These are phyloP conservation scores for Phellopilus nigrolimitatus DNA, from an alignment of 1,284 basidiomycete species.

Conservation along the genomic window DNA sequence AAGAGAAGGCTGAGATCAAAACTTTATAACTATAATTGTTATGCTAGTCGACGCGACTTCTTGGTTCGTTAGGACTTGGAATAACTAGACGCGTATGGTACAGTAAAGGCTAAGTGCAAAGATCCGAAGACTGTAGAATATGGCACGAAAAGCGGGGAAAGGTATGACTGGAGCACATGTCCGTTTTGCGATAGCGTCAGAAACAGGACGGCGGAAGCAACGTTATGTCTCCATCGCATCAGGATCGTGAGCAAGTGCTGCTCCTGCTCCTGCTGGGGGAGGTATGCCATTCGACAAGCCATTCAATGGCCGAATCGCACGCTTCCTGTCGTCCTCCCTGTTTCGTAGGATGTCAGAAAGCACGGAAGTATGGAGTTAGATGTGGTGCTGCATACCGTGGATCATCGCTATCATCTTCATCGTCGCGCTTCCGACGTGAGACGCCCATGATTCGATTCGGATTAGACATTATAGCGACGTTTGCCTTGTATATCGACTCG, in stretches of 20 bases:
- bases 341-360: slow-evolving; percentile 13
- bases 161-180: not conserved
- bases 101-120: not conserved
- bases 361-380: slow-evolving; percentile 10
- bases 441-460: slow-evolving; percentile 36
- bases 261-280: slow-evolving; percentile 6
- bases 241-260: slow-evolving; percentile 31
- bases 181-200: too few species aligned
- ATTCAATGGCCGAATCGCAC: slow-evolving; percentile 21
- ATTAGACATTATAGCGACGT: slow-evolving; percentile 55
- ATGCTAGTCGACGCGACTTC: not conserved
- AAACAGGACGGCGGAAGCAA: not conserved
- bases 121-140: not conserved
- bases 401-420: slow-evolving; percentile 58
- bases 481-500: slow-evolving; percentile 82
- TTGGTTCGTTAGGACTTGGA: too few species aligned
- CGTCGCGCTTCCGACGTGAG: slow-evolving; percentile 59
- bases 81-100: too few species aligned
- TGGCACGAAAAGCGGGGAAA: not conserved
- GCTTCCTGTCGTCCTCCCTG: slow-evolving; percentile 50
- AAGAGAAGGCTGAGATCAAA: slow-evolving; percentile 78
- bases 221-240: slow-evolving; percentile 43
- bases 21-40: slow-evolving; percentile 40
- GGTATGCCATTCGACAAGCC: slow-evolving; percentile 32
- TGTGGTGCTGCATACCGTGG: slow-evolving; percentile 41